Evolutionary conservation across 1,284 basidiomycete species (phyloP).

Genomic region (Agaricales sp.): DNA sequence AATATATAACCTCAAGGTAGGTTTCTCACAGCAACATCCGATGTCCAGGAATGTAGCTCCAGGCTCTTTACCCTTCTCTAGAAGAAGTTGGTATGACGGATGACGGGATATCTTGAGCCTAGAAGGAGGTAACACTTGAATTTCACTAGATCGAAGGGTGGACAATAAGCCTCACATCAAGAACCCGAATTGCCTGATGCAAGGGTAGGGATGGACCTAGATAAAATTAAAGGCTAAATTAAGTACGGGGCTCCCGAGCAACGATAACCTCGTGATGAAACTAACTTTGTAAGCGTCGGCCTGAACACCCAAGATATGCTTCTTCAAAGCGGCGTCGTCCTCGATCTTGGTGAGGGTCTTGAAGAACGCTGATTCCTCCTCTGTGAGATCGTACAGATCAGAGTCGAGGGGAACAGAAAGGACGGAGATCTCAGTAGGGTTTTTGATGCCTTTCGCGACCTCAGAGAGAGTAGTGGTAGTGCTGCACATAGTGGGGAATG

Average conservation of each 20-base stretch:
- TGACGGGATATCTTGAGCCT: background rate
- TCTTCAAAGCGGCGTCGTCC: constrained; percentile 22
- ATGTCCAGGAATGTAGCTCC: background rate
- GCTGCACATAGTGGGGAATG: no score
- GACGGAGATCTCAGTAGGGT: no score
- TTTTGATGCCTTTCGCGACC: no score
- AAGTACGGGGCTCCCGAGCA: no score
- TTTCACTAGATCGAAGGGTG: background rate
- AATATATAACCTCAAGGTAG: background rate
- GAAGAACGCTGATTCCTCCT: constrained; percentile 14
- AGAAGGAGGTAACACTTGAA: background rate
- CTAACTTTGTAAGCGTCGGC: constrained; percentile 18
- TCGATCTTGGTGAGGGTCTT: constrained; percentile 22
- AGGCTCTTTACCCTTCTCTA: background rate
- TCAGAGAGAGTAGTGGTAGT: no score
- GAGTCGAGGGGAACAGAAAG: background rate
- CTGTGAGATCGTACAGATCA: background rate
- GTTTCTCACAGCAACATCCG: background rate
- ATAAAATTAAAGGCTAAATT: background rate
- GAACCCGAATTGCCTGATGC: background rate
- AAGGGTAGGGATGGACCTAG: background rate
- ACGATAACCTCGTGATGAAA: background rate
- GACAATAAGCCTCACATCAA: background rate
- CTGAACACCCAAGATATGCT: constrained; percentile 26
- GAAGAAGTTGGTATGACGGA: background rate